Conservation (phyloP, 2,329 filamentous ascomycete species). For the Nigrospora oryzae region DNA sequence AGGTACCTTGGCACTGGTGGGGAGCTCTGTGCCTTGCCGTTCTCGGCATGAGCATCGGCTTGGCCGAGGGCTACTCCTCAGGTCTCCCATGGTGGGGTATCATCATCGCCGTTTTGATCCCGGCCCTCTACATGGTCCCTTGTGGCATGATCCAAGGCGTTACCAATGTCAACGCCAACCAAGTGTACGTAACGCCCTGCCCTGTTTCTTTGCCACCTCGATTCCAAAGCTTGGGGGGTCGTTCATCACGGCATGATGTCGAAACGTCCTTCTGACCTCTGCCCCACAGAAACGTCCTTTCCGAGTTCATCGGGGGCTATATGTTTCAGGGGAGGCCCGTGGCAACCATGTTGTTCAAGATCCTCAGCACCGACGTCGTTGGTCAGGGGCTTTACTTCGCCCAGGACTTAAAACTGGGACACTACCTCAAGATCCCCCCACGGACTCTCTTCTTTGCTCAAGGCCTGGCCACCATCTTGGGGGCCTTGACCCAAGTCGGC, state of each 20-base stretch:
- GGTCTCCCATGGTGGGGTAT: conserved; percentile 35
- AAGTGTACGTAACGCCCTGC: conserved; percentile 26
- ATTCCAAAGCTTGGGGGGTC: too few species aligned
- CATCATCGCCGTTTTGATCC: conserved; percentile 32
- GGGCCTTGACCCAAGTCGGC: conserved; percentile 32
- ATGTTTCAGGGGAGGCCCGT: conserved; percentile 20
- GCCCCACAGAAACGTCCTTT: conserved; percentile 10
- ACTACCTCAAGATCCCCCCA: conserved; percentile 31
- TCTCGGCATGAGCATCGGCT: conserved; percentile 30
- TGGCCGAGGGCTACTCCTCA: conserved; percentile 27
- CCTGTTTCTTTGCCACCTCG: too few species aligned
- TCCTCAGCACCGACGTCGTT: conserved; percentile 19
- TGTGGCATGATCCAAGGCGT: conserved; percentile 37
- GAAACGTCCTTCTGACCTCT: too few species aligned
- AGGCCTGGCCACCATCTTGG: conserved; percentile 25
- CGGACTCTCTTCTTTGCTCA: conserved; percentile 23
- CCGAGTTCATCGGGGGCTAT: conserved; percentile 22
- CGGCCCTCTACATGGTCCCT: conserved; percentile 35
- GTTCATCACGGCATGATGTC: too few species aligned
- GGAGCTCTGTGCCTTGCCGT: conserved; percentile 21
- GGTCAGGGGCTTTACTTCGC: conserved; percentile 18
- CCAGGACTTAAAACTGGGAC: conserved; percentile 32
- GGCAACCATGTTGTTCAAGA: conserved; percentile 23
- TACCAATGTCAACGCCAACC: conserved; percentile 40
- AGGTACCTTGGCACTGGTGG: conserved; percentile 50